Evolutionary conservation across 164 flowering plant species (phyloP).

Genomic region (Stephania yunnanensis): DNA sequence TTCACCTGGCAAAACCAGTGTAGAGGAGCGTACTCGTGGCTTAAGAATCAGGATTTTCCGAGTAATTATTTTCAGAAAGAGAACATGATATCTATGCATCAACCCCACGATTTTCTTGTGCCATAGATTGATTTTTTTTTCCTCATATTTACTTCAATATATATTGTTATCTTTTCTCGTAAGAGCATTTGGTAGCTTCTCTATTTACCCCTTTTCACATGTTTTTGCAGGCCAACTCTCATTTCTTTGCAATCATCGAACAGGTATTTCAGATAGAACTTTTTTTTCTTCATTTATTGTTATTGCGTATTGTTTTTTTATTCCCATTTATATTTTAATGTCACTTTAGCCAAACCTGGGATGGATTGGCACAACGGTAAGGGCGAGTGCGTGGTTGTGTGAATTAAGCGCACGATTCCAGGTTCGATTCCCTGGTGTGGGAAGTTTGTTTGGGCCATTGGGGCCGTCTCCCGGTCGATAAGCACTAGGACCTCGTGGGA

Average conservation of each 20-base stretch:
- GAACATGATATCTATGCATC: not conserved
- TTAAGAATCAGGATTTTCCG: not conserved
- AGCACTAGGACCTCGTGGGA: too few species aligned
- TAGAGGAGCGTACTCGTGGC: not conserved
- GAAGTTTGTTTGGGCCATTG: too few species aligned
- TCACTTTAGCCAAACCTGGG: not conserved
- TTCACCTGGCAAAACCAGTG: not conserved
- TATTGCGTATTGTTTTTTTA: constrained; percentile 1
- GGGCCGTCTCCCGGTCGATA: too few species aligned
- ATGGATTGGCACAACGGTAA: too few species aligned
- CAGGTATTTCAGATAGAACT: constrained; percentile 48
- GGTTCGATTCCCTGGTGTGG: too few species aligned
- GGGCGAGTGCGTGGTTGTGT: too few species aligned
- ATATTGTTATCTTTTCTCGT: not conserved
- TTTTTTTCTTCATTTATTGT: not conserved
- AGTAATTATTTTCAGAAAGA: not conserved
- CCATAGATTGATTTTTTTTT: not conserved
- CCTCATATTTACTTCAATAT: not conserved
- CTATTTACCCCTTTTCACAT: constrained; percentile 1
- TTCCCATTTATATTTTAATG: not conserved
- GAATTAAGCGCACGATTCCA: too few species aligned
- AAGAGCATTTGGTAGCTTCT: not conserved
- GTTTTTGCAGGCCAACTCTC: constrained; percentile 84
- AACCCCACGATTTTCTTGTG: not conserved
- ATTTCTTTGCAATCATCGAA: constrained; percentile 84